Percentiles rank a stretch among this genome's conserved stretches.
phyloP scores from a whole-genome alignment of 2,329 filamentous ascomycete genomes.

The Colletotrichum melonis region DNA sequence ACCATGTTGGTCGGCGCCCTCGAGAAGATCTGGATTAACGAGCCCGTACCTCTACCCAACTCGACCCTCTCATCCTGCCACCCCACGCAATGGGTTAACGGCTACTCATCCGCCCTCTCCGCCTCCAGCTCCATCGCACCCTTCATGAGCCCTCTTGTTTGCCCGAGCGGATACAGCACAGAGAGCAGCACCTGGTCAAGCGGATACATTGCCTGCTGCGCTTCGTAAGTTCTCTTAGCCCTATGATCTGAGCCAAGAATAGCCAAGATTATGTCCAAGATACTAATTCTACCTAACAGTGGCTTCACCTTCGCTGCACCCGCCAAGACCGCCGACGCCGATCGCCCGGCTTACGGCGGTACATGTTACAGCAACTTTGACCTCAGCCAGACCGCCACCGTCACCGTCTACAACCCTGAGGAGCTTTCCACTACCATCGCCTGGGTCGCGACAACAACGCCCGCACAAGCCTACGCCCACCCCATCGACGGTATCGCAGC shows the following conservation, averaged over 20 bases:
- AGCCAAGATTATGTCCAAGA: not conserved
- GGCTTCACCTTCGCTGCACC: slow-evolving; percentile 30
- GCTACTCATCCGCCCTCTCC: slow-evolving; percentile 23
- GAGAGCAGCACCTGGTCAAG: slow-evolving; percentile 29
- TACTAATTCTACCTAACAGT: not conserved
- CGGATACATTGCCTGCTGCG: slow-evolving; percentile 33
- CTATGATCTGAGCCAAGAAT: not conserved
- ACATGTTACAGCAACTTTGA: slow-evolving; percentile 33
- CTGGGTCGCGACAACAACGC: slow-evolving; percentile 26
- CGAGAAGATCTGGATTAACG: slow-evolving; percentile 35
- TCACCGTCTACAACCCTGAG: slow-evolving; percentile 29
- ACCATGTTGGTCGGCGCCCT: slow-evolving; percentile 32
- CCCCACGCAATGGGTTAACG: slow-evolving; percentile 25
- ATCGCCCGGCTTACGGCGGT: slow-evolving; percentile 31
- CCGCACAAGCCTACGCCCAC: slow-evolving; percentile 31
- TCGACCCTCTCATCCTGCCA: slow-evolving; percentile 28
- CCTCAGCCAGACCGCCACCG: slow-evolving; percentile 26
- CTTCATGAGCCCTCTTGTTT: slow-evolving; percentile 28
- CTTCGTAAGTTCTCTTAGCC: not conserved
- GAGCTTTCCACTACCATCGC: slow-evolving; percentile 30
- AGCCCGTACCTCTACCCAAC: slow-evolving; percentile 29
- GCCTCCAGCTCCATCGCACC: slow-evolving; percentile 31
- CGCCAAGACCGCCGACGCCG: slow-evolving; percentile 4
- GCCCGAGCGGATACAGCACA: slow-evolving; percentile 28
- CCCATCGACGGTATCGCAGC: slow-evolving; percentile 29